These are phyloP conservation scores for Solanum okadae DNA, from an alignment of 257 asterid genomes.

Conservation along the genomic window DNA sequence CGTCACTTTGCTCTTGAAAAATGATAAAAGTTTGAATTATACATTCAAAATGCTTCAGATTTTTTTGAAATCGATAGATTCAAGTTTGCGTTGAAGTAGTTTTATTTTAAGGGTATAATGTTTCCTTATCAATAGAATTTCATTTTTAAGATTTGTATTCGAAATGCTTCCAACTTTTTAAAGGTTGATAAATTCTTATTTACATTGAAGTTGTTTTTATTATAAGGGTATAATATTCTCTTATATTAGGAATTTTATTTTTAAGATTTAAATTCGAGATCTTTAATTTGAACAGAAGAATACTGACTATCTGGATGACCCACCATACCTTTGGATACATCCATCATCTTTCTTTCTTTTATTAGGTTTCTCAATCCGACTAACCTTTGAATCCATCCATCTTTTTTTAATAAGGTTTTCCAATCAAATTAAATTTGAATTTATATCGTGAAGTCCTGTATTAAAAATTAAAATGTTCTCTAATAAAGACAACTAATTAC, in stretches of 20 bases:
- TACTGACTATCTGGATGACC: not conserved
- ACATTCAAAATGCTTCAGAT: not conserved
- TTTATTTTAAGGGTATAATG: not conserved
- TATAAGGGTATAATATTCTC: not conserved
- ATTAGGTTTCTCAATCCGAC: not conserved
- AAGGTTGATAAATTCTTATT: not conserved
- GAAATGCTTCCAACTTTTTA: not conserved
- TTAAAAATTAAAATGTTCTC: not conserved
- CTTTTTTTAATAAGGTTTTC: not conserved
- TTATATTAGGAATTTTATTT: not conserved
- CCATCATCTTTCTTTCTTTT: not conserved
- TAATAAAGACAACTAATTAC: not conserved
- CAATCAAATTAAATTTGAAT: not conserved
- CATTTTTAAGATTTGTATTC: not conserved
- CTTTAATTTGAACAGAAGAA: not conserved
- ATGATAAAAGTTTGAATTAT: not conserved
- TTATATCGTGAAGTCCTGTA: not conserved
- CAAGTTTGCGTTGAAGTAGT: not conserved
- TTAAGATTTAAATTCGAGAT: not conserved
- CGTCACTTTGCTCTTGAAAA: not conserved
- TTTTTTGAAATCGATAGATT: not conserved
- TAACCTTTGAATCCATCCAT: not conserved
- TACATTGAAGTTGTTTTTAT: not conserved
- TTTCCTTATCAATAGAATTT: not conserved
- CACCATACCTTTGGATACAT: not conserved